A percentile compares a stretch with the other conserved stretches of the same genome.
phyloP scores from a whole-genome alignment of 441 rosid genomes.

The Biscutella auriculata region DNA sequence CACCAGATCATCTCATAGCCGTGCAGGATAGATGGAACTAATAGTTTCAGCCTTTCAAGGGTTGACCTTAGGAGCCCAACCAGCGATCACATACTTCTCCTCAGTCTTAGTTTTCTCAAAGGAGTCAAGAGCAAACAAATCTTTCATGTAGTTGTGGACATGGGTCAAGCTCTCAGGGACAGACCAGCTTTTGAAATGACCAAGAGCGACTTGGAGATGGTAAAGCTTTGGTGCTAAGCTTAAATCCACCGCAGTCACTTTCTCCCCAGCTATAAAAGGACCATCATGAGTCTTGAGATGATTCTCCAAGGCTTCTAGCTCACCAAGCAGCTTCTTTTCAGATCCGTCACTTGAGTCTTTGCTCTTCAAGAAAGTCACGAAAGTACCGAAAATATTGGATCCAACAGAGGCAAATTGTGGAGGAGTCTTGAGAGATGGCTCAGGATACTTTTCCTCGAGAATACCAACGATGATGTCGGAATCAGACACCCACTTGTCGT shows the following conservation, averaged over 20 bases:
- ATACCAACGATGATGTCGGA: slow-evolving; percentile 72
- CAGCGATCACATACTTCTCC: slow-evolving; percentile 48
- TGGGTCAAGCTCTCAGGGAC: slow-evolving; percentile 50
- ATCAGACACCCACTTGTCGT: slow-evolving; percentile 79
- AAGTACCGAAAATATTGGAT: slow-evolving; percentile 54
- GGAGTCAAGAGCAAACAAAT: slow-evolving; percentile 44
- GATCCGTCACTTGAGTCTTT: slow-evolving; percentile 69
- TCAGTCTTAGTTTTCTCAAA: slow-evolving; percentile 56
- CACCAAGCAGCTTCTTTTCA: slow-evolving; percentile 57
- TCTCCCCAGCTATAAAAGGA: slow-evolving; percentile 72
- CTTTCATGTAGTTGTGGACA: slow-evolving; percentile 51
- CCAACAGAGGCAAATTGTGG: slow-evolving; percentile 59
- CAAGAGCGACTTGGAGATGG: slow-evolving; percentile 75
- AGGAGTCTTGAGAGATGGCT: slow-evolving; percentile 57
- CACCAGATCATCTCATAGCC: too few species aligned
- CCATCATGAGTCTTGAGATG: slow-evolving; percentile 71
- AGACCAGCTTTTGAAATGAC: slow-evolving; percentile 78
- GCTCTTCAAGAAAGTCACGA: slow-evolving; percentile 64
- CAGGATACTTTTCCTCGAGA: slow-evolving; percentile 80
- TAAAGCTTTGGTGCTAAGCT: slow-evolving; percentile 84
- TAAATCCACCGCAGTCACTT: slow-evolving; percentile 64
- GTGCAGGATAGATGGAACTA: neutral
- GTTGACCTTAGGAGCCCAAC: slow-evolving; percentile 75
- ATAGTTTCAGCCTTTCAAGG: slow-evolving; percentile 33
- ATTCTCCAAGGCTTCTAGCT: slow-evolving; percentile 67